Evolutionary conservation across 176 grass and related monocot species (phyloP).

Genomic region (Themeda triandra): DNA sequence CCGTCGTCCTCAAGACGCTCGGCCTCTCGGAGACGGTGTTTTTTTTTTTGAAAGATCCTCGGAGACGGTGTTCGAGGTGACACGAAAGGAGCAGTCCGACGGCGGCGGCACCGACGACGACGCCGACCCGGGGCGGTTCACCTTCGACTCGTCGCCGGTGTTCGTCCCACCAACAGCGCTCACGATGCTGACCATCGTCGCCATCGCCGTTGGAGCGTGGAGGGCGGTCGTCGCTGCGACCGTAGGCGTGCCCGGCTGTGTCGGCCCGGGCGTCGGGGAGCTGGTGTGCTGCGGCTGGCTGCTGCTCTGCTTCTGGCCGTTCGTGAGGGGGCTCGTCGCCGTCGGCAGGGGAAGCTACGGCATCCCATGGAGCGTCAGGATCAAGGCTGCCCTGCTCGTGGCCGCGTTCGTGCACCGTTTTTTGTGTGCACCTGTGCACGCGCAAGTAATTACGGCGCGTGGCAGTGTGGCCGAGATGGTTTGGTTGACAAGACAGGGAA

Average conservation of each 20-base stretch:
- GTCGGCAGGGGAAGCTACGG: conserved; percentile 34
- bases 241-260: no score
- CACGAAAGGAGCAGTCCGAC: conserved; percentile 29
- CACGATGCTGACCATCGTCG: conserved; percentile 7
- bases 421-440: conserved; percentile 20
- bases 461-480: no score
- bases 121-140: conserved; percentile 18
- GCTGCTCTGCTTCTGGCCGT: conserved; percentile 49
- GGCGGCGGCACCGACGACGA: background rate
- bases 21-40: conserved; percentile 53
- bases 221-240: background rate
- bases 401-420: conserved; percentile 28
- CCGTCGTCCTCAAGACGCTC: conserved; percentile 43
- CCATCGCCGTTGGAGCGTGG: background rate
- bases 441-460: background rate
- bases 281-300: conserved; percentile 30
- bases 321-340: conserved; percentile 38
- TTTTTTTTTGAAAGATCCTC: no score
- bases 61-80: conserved; percentile 51
- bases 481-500: no score
- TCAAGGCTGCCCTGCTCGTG: conserved; percentile 28
- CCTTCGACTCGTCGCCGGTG: conserved; percentile 41
- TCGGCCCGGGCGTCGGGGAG: background rate
- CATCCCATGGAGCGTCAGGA: conserved; percentile 37
- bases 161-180: conserved; percentile 38